Evolutionary conservation across 345 rosid species (phyloP).

Genomic region (Hypericum perforatum): DNA sequence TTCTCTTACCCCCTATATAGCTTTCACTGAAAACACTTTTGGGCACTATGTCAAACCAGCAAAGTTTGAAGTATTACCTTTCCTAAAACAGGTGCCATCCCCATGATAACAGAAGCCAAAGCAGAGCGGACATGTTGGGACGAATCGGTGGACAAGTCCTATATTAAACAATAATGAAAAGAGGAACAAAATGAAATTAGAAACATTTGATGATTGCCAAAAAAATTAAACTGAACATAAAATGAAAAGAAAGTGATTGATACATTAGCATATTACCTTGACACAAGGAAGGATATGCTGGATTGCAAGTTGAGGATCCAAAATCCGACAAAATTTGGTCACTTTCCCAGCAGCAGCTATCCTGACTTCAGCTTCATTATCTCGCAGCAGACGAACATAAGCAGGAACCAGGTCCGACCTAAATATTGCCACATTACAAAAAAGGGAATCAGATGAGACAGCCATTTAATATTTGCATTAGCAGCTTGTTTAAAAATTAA

Average conservation of each 20-base stretch:
- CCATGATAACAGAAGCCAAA: slow-evolving; percentile 97
- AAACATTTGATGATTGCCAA: too few species aligned
- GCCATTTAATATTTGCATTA: background rate
- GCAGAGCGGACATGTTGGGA: slow-evolving; percentile 98
- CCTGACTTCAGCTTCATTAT: slow-evolving; percentile 97
- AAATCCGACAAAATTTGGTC: slow-evolving; percentile 81
- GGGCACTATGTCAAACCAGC: too few species aligned
- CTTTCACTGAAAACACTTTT: too few species aligned
- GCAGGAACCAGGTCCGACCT: slow-evolving; percentile 92
- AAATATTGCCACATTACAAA: background rate
- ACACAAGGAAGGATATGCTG: slow-evolving; percentile 85
- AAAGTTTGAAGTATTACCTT: slow-evolving; percentile 20
- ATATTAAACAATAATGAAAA: slow-evolving; percentile 11
- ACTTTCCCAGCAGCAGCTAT: slow-evolving; percentile 99
- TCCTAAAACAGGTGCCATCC: slow-evolving; percentile 90
- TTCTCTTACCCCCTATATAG: too few species aligned
- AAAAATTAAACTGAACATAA: background rate
- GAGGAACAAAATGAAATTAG: background rate
- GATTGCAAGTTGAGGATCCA: slow-evolving; percentile 77
- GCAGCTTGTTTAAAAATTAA: too few species aligned
- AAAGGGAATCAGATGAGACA: background rate
- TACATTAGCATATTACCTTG: slow-evolving; percentile 37
- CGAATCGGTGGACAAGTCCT: slow-evolving; percentile 94
- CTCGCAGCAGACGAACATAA: slow-evolving; percentile 84
- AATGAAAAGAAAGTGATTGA: background rate